These are phyloP conservation scores for Phytophthora citrophthora DNA, from an alignment of 352 stramenopile genomes.

Conservation along the genomic window DNA sequence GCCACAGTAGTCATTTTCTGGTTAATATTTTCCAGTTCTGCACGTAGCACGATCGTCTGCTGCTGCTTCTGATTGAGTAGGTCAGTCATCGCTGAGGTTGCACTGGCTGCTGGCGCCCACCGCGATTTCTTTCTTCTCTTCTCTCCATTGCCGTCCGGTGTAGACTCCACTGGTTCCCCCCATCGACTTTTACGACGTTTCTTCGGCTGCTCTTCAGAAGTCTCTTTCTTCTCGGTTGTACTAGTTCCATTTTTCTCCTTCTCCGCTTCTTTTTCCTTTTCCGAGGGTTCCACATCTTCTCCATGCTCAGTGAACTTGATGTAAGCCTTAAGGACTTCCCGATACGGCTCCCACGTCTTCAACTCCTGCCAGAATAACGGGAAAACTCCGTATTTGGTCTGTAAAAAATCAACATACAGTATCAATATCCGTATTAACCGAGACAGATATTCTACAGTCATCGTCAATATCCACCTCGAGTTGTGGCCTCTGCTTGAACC, in stretches of 20 bases:
- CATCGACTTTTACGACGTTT: conserved; percentile 88
- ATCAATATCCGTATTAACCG: conserved; percentile 6
- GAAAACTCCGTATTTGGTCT: conserved; percentile 90
- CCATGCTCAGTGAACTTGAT: conserved; percentile 78
- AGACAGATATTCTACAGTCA: neutral
- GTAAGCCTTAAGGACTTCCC: conserved; percentile 91
- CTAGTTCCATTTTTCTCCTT: conserved; percentile 14
- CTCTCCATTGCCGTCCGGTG: conserved; percentile 41
- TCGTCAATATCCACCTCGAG: conserved; percentile 40
- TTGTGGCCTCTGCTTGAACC: conserved; percentile 74
- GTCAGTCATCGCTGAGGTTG: conserved; percentile 49
- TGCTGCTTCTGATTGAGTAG: conserved; percentile 69
- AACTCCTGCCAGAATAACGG: conserved; percentile 96
- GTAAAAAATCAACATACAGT: conserved; percentile 12
- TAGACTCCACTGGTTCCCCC: conserved; percentile 67
- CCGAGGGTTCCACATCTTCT: conserved; percentile 23
- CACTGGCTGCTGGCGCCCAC: conserved; percentile 62
- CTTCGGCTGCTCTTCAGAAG: conserved; percentile 55
- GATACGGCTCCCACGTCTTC: conserved; percentile 93
- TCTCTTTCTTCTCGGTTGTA: conserved; percentile 17
- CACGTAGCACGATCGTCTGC: conserved; percentile 72
- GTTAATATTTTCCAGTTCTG: conserved; percentile 78
- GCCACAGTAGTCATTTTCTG: conserved; percentile 81
- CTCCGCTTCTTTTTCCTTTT: conserved; percentile 11
- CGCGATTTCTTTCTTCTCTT: conserved; percentile 83